phyloP scores from a whole-genome alignment of 306 rosid genomes.

The Lablab purpureus region DNA sequence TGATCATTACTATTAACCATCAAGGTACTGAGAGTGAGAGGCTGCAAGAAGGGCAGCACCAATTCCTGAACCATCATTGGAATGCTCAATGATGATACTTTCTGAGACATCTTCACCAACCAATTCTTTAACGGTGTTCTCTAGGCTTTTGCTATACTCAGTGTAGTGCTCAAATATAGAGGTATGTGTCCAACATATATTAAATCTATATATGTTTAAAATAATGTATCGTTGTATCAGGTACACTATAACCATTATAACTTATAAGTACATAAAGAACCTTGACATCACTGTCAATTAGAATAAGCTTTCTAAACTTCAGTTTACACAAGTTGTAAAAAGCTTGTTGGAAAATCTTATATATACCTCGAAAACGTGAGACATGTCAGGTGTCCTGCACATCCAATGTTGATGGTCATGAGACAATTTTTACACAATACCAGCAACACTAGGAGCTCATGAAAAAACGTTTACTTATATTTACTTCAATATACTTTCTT shows the following conservation, averaged over 20 bases:
- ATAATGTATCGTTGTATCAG: neutral
- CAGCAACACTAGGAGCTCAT: neutral
- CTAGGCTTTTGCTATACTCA: constrained; percentile 77
- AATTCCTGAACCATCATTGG: constrained; percentile 86
- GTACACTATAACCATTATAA: neutral
- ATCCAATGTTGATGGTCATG: constrained; percentile 33
- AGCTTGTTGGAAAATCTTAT: neutral
- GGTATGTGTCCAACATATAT: neutral
- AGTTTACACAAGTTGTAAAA: neutral
- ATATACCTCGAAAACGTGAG: constrained; percentile 80
- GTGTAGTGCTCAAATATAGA: constrained; percentile 73
- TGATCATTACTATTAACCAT: constrained; percentile 43
- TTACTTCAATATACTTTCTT: neutral
- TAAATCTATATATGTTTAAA: neutral
- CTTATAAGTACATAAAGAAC: constrained; percentile 8
- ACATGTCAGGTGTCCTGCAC: constrained; percentile 86
- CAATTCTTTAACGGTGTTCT: constrained; percentile 68
- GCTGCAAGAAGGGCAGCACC: constrained; percentile 96
- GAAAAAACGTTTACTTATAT: neutral
- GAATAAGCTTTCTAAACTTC: constrained; percentile 15
- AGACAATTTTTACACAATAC: neutral
- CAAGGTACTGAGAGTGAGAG: constrained; percentile 74
- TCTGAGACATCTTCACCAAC: constrained; percentile 65
- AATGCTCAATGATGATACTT: constrained; percentile 60
- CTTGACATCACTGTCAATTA: neutral